Evolutionary conservation across 2,329 filamentous ascomycete species (phyloP).

Genomic region (Cladobotryum mycophilum): DNA sequence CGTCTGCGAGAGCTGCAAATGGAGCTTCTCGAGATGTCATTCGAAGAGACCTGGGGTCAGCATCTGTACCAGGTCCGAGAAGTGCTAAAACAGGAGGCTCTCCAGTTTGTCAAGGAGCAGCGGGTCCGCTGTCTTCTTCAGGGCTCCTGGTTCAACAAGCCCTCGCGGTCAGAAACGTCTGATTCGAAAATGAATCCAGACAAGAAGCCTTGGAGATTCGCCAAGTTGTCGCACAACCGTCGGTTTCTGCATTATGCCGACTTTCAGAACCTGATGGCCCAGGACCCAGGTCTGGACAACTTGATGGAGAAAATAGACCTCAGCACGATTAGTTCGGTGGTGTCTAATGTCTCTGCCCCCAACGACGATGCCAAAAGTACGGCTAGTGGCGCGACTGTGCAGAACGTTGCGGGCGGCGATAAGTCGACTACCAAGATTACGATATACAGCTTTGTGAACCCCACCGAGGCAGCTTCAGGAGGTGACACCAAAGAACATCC

Average conservation of each 20-base stretch:
- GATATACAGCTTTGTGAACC: slow-evolving; percentile 65
- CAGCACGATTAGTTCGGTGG: slow-evolving; percentile 80
- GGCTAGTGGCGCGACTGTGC: slow-evolving; percentile 36
- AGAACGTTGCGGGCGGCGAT: slow-evolving; percentile 25
- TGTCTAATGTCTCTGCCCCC: slow-evolving; percentile 78
- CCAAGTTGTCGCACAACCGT: slow-evolving; percentile 83
- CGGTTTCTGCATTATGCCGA: slow-evolving; percentile 86
- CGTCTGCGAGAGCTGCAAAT: slow-evolving; percentile 82
- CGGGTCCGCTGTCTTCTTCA: slow-evolving; percentile 81
- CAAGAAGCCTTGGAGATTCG: slow-evolving; percentile 68
- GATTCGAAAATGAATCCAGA: slow-evolving; percentile 33
- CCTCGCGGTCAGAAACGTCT: slow-evolving; percentile 27
- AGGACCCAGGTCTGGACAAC: slow-evolving; percentile 65
- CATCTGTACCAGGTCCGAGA: slow-evolving; percentile 88
- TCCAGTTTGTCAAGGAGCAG: slow-evolving; percentile 97
- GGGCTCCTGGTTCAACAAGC: slow-evolving; percentile 76
- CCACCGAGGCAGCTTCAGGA: slow-evolving; percentile 31
- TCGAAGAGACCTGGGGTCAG: slow-evolving; percentile 90
- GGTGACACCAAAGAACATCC: slow-evolving; percentile 55
- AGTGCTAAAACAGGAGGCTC: slow-evolving; percentile 80
- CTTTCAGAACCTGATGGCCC: slow-evolving; percentile 59
- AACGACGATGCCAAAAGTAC: slow-evolving; percentile 44
- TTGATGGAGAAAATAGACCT: slow-evolving; percentile 81
- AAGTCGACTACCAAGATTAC: slow-evolving; percentile 77
- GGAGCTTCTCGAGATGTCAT: slow-evolving; percentile 83